These are phyloP conservation scores for Byssoonygena ceratinophila DNA, from an alignment of 2,329 filamentous ascomycete genomes.

Conservation along the genomic window DNA sequence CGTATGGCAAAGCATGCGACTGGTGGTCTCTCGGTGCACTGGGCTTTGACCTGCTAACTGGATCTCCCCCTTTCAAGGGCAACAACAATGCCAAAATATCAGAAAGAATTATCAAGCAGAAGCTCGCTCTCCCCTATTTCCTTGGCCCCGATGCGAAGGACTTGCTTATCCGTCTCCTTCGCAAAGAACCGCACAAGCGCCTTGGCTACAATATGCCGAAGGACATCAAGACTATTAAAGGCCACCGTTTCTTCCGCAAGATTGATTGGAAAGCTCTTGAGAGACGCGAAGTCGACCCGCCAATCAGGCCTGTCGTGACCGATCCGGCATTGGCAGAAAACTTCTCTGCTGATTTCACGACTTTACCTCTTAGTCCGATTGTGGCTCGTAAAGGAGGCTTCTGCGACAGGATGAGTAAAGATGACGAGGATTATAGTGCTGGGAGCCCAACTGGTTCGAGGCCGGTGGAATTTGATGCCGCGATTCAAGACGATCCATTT, in stretches of 20 bases:
- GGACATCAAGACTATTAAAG: constrained; percentile 75
- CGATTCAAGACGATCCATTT: constrained; percentile 31
- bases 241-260: constrained; percentile 91
- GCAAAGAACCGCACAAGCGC: constrained; percentile 85
- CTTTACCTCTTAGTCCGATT: constrained; percentile 67
- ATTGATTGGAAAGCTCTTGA: constrained; percentile 89
- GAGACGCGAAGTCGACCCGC: constrained; percentile 69
- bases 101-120: constrained; percentile 90
- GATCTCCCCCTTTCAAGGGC: constrained; percentile 79
- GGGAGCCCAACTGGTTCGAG: background rate
- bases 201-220: constrained; percentile 81
- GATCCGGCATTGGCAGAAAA: constrained; percentile 95
- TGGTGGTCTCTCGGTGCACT: constrained; percentile 98
- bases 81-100: constrained; percentile 91
- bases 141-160: constrained; percentile 88
- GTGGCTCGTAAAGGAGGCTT: constrained; percentile 31
- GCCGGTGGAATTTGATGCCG: constrained; percentile 13
- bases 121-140: constrained; percentile 80
- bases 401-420: constrained; percentile 21
- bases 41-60: constrained; percentile 84
- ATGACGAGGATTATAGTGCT: constrained; percentile 3
- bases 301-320: constrained; percentile 86
- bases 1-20: constrained; percentile 90
- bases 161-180: constrained; percentile 73
- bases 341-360: constrained; percentile 86